These are phyloP conservation scores for Mucor piriformis DNA, from an alignment of 371 early-diverging fungal species.

Conservation along the genomic window DNA sequence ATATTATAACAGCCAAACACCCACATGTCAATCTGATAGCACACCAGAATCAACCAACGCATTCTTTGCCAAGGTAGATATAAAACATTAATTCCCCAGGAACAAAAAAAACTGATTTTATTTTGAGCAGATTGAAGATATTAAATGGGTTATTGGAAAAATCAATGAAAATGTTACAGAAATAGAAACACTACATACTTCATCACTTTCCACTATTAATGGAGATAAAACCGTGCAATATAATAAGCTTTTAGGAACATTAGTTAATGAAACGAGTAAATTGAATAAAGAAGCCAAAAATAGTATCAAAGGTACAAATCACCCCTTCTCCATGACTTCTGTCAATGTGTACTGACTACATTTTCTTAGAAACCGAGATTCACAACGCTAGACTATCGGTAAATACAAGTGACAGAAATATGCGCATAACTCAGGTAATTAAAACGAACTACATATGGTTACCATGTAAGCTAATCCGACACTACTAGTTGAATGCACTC, in stretches of 20 bases:
- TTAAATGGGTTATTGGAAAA: conserved; percentile 41
- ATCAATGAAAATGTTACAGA: conserved; percentile 56
- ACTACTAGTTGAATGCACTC: conserved; percentile 36
- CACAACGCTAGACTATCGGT: conserved; percentile 20
- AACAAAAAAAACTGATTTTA: not conserved
- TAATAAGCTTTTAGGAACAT: conserved; percentile 21
- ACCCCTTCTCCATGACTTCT: too few relatives aligned
- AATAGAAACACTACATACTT: conserved; percentile 32
- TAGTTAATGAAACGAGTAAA: conserved; percentile 30
- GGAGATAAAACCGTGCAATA: conserved; percentile 25
- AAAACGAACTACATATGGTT: too few relatives aligned
- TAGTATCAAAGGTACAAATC: conserved; percentile 38
- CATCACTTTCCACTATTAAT: conserved; percentile 32
- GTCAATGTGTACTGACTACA: not conserved
- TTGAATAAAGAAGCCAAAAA: conserved; percentile 31
- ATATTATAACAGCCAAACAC: too few relatives aligned
- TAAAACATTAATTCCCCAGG: not conserved
- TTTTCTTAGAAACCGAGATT: conserved; percentile 34
- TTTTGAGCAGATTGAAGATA: conserved; percentile 50
- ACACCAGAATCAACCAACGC: not conserved
- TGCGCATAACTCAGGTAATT: conserved; percentile 31
- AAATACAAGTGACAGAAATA: conserved; percentile 9
- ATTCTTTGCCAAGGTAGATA: not conserved
- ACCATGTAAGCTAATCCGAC: too few relatives aligned
- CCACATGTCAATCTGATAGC: not conserved